Evolutionary conservation across 805 yeast genomes (phyloP), one percentile per base, ranked within the genome.

Genomic region (Saccharomycopsis oosterbeekiorum): DNA sequence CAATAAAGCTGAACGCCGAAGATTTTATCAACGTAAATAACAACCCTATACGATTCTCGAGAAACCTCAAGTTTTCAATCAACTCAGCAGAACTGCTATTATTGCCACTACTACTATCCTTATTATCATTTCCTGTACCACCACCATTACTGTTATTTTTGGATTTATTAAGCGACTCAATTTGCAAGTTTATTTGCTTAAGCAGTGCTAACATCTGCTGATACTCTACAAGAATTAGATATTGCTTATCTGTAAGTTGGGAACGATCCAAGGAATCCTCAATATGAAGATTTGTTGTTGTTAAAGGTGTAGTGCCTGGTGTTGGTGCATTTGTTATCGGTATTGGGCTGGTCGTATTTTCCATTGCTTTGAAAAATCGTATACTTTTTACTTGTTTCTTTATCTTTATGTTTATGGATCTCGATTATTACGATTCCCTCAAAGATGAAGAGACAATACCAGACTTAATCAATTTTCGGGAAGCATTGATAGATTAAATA

Each of bases 1-100:
- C 65, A 34, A 63, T 63, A 34, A 63, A 63, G n/a, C 64, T 61
- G 47, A 63, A 63, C 1, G 64, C 65, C 8, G 64, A 61, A 15
- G 60, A 56, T 40, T 63, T 63, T 17, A 63, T 57, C 24, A 63
- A 43, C 0, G 64, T 61, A 19, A 61, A 63, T 29, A 63, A 29
- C 24, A 63, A 36, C 1, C 64, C 64, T 26, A 63, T 61, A 29
- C 62, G 62, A 41, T 63, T 63, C 43, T 63, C 65, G 11, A 63
- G 36, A 21, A 56, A 63, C 39, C 65, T 39, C 6, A 63, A 51
- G 17, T 54, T 51, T 40, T 63, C 63, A 21, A 58, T 58, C 11
- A 63, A 42, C 14, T 56, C 53, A 1, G 60, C 55, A 5, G 65
- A 47, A 24, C 53, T 47, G 34, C 53, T 47, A 19, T 21, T 47